phyloP scores from a whole-genome alignment of 768 basidiomycete genomes.

The Dictyophora rubrovolvata region DNA sequence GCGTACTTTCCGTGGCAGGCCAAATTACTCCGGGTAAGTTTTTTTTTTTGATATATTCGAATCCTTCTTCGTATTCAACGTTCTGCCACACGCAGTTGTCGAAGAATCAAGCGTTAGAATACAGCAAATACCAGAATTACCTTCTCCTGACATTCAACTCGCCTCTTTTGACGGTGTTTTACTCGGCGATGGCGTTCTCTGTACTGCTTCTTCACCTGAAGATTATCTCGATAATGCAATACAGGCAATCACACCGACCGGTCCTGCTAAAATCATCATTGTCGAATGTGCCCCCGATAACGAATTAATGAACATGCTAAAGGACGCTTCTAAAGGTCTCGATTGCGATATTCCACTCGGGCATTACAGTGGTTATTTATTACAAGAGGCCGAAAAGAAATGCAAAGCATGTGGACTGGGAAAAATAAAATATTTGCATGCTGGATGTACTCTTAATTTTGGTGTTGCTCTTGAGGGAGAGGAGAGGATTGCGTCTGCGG shows the following conservation, averaged over 20 bases:
- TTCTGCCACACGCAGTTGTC: neutral
- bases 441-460: neutral
- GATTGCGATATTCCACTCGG: neutral
- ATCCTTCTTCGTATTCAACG: neutral
- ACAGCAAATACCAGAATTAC: neutral
- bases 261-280: neutral
- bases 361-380: neutral
- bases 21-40: neutral
- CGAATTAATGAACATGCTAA: neutral
- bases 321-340: neutral
- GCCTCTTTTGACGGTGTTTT: neutral
- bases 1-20: too few species aligned
- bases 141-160: neutral
- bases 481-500: neutral
- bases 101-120: neutral
- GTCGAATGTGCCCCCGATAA: neutral
- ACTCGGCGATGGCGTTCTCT: neutral
- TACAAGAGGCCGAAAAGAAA: neutral
- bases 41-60: neutral
- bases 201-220: neutral
- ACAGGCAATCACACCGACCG: neutral
- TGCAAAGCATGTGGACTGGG: neutral
- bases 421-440: neutral
- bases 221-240: neutral
- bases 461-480: neutral